These are phyloP conservation scores for Tetraselmis striata DNA, from an alignment of 139 green algal species.

Conservation along the genomic window DNA sequence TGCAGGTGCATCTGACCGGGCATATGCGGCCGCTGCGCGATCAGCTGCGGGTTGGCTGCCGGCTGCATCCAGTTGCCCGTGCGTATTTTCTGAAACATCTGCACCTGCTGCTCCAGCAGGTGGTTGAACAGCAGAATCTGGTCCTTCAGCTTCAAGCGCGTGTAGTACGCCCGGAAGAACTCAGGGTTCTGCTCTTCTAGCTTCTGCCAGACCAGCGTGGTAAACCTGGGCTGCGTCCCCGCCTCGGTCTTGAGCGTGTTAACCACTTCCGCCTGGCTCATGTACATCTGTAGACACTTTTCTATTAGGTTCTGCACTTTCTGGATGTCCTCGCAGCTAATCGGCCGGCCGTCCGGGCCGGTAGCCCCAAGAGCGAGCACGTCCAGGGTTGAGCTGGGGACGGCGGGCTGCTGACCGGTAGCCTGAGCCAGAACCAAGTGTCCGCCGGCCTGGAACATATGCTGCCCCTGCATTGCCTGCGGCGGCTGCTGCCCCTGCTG, in stretches of 20 bases:
- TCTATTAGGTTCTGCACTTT: constrained; percentile 91
- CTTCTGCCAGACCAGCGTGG: constrained; percentile 84
- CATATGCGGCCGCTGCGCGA: not conserved
- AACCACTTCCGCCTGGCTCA: constrained; percentile 77
- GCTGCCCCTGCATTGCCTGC: not conserved
- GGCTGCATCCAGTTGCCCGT: not conserved
- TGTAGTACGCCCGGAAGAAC: constrained; percentile 86
- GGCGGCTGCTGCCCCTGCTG: not conserved
- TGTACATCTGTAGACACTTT: constrained; percentile 87
- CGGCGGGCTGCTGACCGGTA: not conserved
- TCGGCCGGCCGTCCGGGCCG: constrained; percentile 28
- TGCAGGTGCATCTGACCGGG: not conserved
- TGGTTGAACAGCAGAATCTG: constrained; percentile 93
- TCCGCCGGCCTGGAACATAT: not conserved
- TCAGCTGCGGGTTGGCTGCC: not conserved
- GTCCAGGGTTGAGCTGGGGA: not conserved
- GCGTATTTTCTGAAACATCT: constrained; percentile 44
- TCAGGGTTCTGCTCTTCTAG: constrained; percentile 90
- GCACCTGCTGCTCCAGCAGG: constrained; percentile 78
- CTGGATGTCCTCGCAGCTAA: constrained; percentile 75
- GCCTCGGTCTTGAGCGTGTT: constrained; percentile 47
- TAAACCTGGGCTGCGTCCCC: constrained; percentile 81
- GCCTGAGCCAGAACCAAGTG: not conserved
- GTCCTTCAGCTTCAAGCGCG: constrained; percentile 76
- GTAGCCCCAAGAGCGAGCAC: not conserved